phyloP scores from a whole-genome alignment of 441 rosid genomes.

The Pelargonium myrrhifolium region DNA sequence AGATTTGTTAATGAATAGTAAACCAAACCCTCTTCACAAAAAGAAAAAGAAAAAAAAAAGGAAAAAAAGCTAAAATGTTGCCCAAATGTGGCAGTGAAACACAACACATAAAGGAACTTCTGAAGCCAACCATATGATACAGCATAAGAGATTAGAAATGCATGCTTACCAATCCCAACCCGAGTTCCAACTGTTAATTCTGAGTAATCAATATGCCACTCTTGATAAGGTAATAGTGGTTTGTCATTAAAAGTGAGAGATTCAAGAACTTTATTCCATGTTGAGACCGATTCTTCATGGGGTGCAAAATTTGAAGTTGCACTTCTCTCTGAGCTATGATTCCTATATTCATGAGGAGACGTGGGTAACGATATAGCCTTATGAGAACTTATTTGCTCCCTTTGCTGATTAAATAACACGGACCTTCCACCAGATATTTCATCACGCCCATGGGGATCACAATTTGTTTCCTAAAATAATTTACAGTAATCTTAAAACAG shows the following conservation, averaged over 20 bases:
- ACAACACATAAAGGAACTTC: background rate
- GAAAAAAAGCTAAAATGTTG: background rate
- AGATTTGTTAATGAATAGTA: background rate
- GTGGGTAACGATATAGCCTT: slow-evolving; percentile 94
- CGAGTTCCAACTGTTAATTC: slow-evolving; percentile 92
- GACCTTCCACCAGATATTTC: slow-evolving; percentile 66
- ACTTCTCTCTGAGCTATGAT: slow-evolving; percentile 50
- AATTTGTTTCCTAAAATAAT: slow-evolving; percentile 48
- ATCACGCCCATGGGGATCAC: slow-evolving; percentile 46
- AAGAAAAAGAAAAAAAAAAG: too few species aligned
- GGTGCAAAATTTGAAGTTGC: slow-evolving; percentile 39
- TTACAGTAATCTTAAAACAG: slow-evolving; percentile 14
- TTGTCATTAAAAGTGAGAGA: slow-evolving; percentile 77
- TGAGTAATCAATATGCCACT: slow-evolving; percentile 94
- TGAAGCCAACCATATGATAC: background rate
- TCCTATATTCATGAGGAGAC: slow-evolving; percentile 79
- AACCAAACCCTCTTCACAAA: background rate
- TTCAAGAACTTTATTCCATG: slow-evolving; percentile 87
- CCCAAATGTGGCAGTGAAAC: background rate
- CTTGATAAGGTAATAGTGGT: slow-evolving; percentile 71
- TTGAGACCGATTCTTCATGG: slow-evolving; percentile 46
- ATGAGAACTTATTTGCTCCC: slow-evolving; percentile 59
- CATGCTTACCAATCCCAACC: slow-evolving; percentile 86
- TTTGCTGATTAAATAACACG: slow-evolving; percentile 38
- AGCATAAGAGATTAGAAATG: background rate